Evolutionary conservation across 129 eudicot genomes (phyloP), one percentile per base, ranked within the genome.

Genomic region (Pseudognaphalium luteoalbum): DNA sequence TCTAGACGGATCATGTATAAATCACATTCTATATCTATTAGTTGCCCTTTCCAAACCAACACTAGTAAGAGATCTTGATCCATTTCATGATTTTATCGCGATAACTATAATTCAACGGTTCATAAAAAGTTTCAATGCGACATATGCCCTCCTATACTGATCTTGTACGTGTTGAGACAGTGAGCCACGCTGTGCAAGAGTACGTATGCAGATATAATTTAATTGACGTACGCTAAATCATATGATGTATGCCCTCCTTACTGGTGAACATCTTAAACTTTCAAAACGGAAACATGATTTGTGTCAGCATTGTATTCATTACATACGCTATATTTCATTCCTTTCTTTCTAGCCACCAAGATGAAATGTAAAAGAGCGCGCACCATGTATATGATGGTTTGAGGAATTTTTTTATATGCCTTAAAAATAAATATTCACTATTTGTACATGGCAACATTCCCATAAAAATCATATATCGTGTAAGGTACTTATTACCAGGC

Each of bases 311-410:
- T 41, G 14, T 9, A 41, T 22, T 41, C 42, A 25, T 61, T 74
- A 74, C 70, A 16, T 74, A 74, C 70, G 25, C 44, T 9, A 74
- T 61, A 61, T 74, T 42, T 29, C 44, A 74, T 60, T 74, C 59
- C 44, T 74, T 8, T 25, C 41, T 25, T 74, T 61, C 44, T 63
- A 39, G 42, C 42, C 42, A 6, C 29, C 21, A 30, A 0, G 70
- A 35, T 66, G 42, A 66, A 35, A 32, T 34, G 42, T 65, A 30
- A 12, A 66, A 17, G 47, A 59, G 33, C 12, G 29, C 64, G 4
- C 28, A 19, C 64, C 58, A 25, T 25, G 1, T 25, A 52, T 52
- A 52, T 14, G 64, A 58, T 21, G 7, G 12, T 6, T 58, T 20
- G 15, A 59, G 12, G 30, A 59, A 9, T 21, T 0, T 2, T 7